A percentile compares a stretch with the other conserved stretches of the same genome.
These are phyloP conservation scores for Chlorociboria aeruginascens DNA, from an alignment of 495 filamentous ascomycete genomes.

Conservation along the genomic window DNA sequence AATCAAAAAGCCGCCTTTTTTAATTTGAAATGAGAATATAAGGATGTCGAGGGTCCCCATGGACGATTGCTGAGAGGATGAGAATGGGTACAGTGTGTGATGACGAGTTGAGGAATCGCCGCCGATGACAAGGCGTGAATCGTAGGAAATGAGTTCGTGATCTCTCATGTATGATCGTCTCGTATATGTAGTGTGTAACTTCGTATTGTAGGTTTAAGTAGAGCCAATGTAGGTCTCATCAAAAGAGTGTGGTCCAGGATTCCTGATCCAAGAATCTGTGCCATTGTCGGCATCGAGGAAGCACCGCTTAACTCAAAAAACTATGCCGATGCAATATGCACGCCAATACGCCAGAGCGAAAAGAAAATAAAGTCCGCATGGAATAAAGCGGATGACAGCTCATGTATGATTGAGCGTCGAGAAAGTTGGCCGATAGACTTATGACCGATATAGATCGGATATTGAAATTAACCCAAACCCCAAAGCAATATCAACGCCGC, in stretches of 20 bases:
- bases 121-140: conserved; percentile 13
- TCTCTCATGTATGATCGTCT: conserved; percentile 13
- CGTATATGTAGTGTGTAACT: conserved; percentile 4
- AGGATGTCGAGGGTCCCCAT: too few species aligned
- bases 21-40: too few species aligned
- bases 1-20: too few species aligned
- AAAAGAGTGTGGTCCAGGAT: conserved; percentile 20
- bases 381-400: conserved; percentile 8
- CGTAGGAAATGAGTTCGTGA: conserved; percentile 15
- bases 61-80: too few species aligned
- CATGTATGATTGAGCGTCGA: conserved; percentile 4
- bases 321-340: conserved; percentile 18
- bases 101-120: not conserved
- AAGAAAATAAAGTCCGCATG: conserved; percentile 2
- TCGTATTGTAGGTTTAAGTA: conserved; percentile 3
- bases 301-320: conserved; percentile 14
- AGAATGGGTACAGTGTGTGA: too few species aligned
- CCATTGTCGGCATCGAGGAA: conserved; percentile 1
- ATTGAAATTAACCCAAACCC: conserved; percentile 8
- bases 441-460: not conserved
- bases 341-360: conserved; percentile 16
- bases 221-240: not conserved
- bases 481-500: conserved; percentile 17
- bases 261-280: conserved; percentile 20
- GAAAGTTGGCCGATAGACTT: not conserved